Conservation (phyloP, 2,329 filamentous ascomycete genomes). For the Raffaelea arxii region DNA sequence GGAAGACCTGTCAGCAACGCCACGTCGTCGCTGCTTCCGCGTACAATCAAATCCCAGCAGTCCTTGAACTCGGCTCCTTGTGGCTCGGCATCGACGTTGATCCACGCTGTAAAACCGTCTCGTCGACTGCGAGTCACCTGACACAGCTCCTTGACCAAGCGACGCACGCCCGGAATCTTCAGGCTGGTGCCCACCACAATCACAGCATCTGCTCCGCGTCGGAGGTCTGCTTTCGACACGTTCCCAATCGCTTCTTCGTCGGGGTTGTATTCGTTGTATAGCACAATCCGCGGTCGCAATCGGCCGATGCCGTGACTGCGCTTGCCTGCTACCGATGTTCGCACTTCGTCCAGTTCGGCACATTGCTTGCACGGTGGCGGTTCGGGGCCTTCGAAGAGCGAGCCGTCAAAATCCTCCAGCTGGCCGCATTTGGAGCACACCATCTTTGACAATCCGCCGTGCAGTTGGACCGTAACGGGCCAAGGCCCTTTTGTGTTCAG, state of each 20-base stretch:
- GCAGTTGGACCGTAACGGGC: constrained; percentile 87
- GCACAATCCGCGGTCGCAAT: constrained; percentile 81
- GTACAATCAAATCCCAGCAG: constrained; percentile 86
- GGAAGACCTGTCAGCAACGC: constrained; percentile 60
- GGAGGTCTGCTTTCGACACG: constrained; percentile 77
- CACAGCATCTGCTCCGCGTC: constrained; percentile 77
- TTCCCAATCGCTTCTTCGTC: constrained; percentile 94
- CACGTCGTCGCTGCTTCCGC: constrained; percentile 79
- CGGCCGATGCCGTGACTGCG: constrained; percentile 89
- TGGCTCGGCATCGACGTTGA: constrained; percentile 82
- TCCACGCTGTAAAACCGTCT: constrained; percentile 85
- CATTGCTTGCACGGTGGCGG: constrained; percentile 74
- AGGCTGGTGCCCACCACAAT: constrained; percentile 93
- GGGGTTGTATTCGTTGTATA: constrained; percentile 96
- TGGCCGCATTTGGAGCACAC: constrained; percentile 87
- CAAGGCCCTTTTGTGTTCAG: constrained; percentile 77
- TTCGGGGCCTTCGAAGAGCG: constrained; percentile 74
- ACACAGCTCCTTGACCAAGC: constrained; percentile 86
- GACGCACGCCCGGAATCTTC: constrained; percentile 85
- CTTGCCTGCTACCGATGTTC: constrained; percentile 68
- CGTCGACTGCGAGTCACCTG: constrained; percentile 70
- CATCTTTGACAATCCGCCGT: constrained; percentile 92
- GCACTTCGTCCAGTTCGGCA: constrained; percentile 62
- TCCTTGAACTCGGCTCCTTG: constrained; percentile 77
- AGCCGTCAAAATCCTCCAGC: constrained; percentile 64